A percentile compares a stretch with the other conserved stretches of the same genome.
Conservation (phyloP, 139 green algal genomes). For the Pseudopediastrum boryanum region DNA sequence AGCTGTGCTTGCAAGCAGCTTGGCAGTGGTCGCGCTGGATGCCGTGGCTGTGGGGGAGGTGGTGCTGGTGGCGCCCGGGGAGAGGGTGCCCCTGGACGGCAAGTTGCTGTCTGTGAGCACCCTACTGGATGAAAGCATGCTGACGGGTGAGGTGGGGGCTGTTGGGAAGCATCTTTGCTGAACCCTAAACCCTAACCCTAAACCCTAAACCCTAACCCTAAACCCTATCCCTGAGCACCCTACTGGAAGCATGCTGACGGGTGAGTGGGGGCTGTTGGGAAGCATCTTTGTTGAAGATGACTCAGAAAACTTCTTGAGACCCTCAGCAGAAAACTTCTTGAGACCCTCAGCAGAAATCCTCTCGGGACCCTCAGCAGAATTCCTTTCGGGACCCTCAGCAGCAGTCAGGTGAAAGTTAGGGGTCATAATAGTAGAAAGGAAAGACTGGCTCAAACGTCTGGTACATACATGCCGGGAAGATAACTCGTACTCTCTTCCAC, state of each 20-base stretch:
- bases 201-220: no score
- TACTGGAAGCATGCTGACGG: neutral
- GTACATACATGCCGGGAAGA: no score
- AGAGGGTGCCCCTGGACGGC: slow-evolving; percentile 75
- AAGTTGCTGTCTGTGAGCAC: slow-evolving; percentile 58
- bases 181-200: neutral
- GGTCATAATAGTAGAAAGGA: no score
- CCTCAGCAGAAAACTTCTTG: no score
- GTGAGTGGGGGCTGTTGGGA: neutral
- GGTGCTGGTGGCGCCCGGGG: slow-evolving; percentile 66
- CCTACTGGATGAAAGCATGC: slow-evolving; percentile 71
- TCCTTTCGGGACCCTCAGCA: no score
- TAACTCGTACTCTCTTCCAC: no score
- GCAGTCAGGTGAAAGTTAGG: no score
- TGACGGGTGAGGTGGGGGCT: slow-evolving; percentile 69
- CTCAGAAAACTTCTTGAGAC: no score
- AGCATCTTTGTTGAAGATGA: neutral
- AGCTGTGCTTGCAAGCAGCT: slow-evolving; percentile 10
- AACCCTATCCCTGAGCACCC: no score
- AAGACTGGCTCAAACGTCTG: no score
- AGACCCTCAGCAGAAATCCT: no score
- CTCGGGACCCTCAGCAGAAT: no score
- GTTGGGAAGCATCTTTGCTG: slow-evolving; percentile 16
- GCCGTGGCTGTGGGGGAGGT: slow-evolving; percentile 26
- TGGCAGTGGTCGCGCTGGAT: slow-evolving; percentile 19